phyloP scores from a whole-genome alignment of 495 filamentous ascomycete species.

The Penicillium ucsense region DNA sequence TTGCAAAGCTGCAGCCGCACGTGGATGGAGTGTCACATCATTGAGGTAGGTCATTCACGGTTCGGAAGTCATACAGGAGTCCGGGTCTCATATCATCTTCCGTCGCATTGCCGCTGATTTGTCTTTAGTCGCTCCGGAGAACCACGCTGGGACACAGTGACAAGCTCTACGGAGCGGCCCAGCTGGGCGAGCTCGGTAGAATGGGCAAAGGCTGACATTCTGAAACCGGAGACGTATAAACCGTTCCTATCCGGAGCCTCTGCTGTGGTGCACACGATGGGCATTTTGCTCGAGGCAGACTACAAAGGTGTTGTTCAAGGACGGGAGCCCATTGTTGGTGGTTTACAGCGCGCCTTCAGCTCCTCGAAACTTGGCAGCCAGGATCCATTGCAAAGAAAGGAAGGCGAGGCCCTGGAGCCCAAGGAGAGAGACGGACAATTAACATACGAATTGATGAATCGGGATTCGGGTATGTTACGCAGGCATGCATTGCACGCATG shows the following conservation, averaged over 20 bases:
- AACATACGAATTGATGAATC: conserved; percentile 97
- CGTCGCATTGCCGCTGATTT: background rate
- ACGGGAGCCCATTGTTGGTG: conserved; percentile 62
- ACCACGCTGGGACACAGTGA: conserved; percentile 71
- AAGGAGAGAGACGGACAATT: conserved; percentile 62
- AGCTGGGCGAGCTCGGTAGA: conserved; percentile 71
- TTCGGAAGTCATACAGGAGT: background rate
- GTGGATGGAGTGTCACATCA: conserved; percentile 83
- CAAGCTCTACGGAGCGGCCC: conserved; percentile 62
- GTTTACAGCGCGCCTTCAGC: conserved; percentile 68
- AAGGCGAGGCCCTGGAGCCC: conserved; percentile 49
- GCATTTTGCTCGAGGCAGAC: conserved; percentile 94
- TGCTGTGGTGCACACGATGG: conserved; percentile 86
- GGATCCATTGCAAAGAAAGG: conserved; percentile 53
- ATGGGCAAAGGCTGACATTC: conserved; percentile 82
- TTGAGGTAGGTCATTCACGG: conserved; percentile 52
- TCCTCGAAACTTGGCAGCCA: conserved; percentile 51
- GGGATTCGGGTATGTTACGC: conserved; percentile 55
- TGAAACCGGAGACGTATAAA: conserved; percentile 69
- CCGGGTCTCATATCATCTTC: too few species aligned
- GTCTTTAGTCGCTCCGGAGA: conserved; percentile 69
- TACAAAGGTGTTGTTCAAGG: conserved; percentile 90
- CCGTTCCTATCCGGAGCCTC: conserved; percentile 61
- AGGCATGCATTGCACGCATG: background rate
- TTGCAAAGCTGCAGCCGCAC: conserved; percentile 72